Percentiles rank a stretch among this genome's conserved stretches.
These are phyloP conservation scores for Sclerotinia trifoliorum DNA, from an alignment of 2,329 filamentous ascomycete species.

Conservation along the genomic window DNA sequence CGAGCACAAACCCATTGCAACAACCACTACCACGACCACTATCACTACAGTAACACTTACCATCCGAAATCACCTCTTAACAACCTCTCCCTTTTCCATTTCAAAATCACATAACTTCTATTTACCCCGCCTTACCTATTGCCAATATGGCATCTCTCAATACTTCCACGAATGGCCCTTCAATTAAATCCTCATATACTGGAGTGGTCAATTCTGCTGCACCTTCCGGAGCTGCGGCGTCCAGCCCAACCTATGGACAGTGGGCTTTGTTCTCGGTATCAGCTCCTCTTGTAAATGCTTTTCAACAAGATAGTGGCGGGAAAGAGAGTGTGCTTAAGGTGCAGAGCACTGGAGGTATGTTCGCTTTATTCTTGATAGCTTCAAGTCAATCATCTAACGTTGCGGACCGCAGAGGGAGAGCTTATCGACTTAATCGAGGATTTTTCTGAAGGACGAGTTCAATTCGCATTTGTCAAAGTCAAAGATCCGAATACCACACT, in stretches of 20 bases:
- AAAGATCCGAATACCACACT: slow-evolving; percentile 89
- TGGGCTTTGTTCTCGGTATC: slow-evolving; percentile 96
- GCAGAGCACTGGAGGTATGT: slow-evolving; percentile 77
- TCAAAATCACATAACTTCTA: neutral
- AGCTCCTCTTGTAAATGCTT: slow-evolving; percentile 87
- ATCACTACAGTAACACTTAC: neutral
- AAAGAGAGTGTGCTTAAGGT: slow-evolving; percentile 97
- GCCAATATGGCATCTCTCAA: slow-evolving; percentile 73
- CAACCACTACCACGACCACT: no score
- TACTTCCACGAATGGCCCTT: slow-evolving; percentile 74
- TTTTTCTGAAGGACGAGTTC: slow-evolving; percentile 92
- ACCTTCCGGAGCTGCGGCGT: slow-evolving; percentile 55
- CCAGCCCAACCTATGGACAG: slow-evolving; percentile 80
- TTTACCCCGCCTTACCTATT: slow-evolving; percentile 2
- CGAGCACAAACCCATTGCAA: slow-evolving; percentile 12
- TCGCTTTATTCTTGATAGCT: neutral
- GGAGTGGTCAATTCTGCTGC: slow-evolving; percentile 61
- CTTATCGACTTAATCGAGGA: slow-evolving; percentile 87
- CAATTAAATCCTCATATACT: slow-evolving; percentile 81
- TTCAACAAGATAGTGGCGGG: slow-evolving; percentile 73
- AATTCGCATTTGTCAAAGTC: slow-evolving; percentile 96
- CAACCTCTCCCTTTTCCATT: neutral
- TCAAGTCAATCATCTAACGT: slow-evolving; percentile 14
- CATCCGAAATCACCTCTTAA: slow-evolving; percentile 1
- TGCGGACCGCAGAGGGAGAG: slow-evolving; percentile 69